Percentiles rank a stretch among this genome's conserved stretches.
These are phyloP conservation scores for Chaetomidium leptoderma DNA, from an alignment of 495 filamentous ascomycete species.

Conservation along the genomic window DNA sequence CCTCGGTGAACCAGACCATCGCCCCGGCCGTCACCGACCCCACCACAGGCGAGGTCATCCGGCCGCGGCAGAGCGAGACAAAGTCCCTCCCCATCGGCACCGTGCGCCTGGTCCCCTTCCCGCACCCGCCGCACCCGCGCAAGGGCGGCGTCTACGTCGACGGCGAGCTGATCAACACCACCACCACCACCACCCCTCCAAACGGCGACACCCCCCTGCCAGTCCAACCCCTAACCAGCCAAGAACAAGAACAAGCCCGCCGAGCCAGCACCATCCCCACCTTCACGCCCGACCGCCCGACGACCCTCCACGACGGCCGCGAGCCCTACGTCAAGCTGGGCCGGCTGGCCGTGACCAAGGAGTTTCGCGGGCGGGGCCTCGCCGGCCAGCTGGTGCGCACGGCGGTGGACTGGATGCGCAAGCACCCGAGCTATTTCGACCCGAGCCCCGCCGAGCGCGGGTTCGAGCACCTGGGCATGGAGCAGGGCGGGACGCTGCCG, in stretches of 20 bases:
- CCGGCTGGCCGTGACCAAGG: slow-evolving; percentile 61
- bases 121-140: slow-evolving; percentile 57
- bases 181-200: slow-evolving; percentile 9
- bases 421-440: slow-evolving; percentile 51
- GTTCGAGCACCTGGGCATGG: slow-evolving; percentile 33
- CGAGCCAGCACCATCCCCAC: slow-evolving; percentile 19
- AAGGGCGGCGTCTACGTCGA: slow-evolving; percentile 40
- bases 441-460: slow-evolving; percentile 44
- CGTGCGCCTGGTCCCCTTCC: slow-evolving; percentile 74
- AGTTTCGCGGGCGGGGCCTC: slow-evolving; percentile 61
- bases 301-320: slow-evolving; percentile 48
- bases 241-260: not conserved
- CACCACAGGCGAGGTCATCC: slow-evolving; percentile 24
- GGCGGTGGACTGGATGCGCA: slow-evolving; percentile 57
- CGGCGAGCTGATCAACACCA: slow-evolving; percentile 27
- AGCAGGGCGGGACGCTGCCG: slow-evolving; percentile 32
- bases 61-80: slow-evolving; percentile 37
- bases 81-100: slow-evolving; percentile 58
- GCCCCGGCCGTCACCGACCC: slow-evolving; percentile 34
- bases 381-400: slow-evolving; percentile 58
- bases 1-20: slow-evolving; percentile 42
- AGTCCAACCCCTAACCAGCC: slow-evolving; percentile 3
- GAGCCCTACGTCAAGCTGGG: slow-evolving; percentile 78
- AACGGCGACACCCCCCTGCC: slow-evolving; percentile 24
- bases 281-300: slow-evolving; percentile 40